A percentile compares a stretch with the other conserved stretches of the same genome.
Evolutionary conservation across 768 basidiomycete species (phyloP).

Genomic region (Panellus pusillus): DNA sequence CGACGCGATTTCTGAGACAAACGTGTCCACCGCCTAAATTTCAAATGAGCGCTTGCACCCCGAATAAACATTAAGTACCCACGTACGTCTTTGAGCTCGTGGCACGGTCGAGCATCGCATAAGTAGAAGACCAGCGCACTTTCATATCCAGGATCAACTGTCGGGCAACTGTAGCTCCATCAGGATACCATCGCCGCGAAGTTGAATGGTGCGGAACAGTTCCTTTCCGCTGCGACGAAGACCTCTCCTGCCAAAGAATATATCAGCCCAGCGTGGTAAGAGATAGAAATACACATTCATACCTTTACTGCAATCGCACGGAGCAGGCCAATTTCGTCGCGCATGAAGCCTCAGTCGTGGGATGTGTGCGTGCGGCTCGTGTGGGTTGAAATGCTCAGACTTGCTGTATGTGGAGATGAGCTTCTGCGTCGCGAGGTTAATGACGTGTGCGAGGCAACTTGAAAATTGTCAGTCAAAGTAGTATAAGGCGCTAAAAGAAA

Average conservation of each 20-base stretch:
- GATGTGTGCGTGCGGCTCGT: conserved; percentile 6
- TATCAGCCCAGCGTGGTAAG: no score
- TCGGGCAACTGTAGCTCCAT: neutral
- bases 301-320: conserved; percentile 25
- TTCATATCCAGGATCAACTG: conserved; percentile 30
- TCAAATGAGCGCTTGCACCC: neutral
- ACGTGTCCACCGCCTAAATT: conserved; percentile 10
- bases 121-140: conserved; percentile 34
- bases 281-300: no score
- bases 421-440: conserved; percentile 12
- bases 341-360: neutral
- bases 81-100: neutral
- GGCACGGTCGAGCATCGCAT: conserved; percentile 23
- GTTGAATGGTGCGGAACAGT: neutral
- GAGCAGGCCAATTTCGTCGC: conserved; percentile 29
- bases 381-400: conserved; percentile 23
- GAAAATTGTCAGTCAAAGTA: neutral
- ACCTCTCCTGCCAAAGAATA: conserved; percentile 20
- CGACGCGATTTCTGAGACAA: conserved; percentile 17
- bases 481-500: neutral
- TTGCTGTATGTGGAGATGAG: conserved; percentile 12
- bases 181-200: neutral
- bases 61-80: neutral
- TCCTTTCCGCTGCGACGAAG: neutral
- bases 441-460: conserved; percentile 13